phyloP scores from a whole-genome alignment of 2,329 filamentous ascomycete species.

The Microdochium bolleyi region DNA sequence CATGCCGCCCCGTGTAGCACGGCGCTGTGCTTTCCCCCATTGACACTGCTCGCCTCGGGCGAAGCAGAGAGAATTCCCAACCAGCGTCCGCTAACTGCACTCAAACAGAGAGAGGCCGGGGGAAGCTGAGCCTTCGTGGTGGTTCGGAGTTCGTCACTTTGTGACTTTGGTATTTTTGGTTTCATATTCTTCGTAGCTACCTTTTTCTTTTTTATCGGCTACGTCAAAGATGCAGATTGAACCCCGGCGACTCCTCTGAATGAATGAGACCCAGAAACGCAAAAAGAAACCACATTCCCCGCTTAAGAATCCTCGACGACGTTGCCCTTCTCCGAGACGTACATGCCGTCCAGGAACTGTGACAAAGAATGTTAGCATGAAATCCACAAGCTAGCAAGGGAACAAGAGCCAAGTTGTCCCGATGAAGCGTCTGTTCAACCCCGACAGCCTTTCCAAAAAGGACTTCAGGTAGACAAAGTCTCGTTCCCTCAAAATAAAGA shows the following conservation, averaged over 20 bases:
- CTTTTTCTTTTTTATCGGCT: constrained; percentile 30
- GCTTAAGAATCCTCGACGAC: constrained; percentile 62
- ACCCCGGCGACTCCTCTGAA: constrained; percentile 49
- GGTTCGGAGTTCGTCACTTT: neutral
- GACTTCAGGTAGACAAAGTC: too few species aligned
- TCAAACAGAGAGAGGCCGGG: neutral
- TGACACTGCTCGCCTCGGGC: too few species aligned
- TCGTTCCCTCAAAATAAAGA: neutral
- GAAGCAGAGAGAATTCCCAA: too few species aligned
- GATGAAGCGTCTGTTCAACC: too few species aligned
- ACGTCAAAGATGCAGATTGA: constrained; percentile 51
- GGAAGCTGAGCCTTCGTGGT: neutral
- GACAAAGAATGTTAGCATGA: constrained; percentile 13
- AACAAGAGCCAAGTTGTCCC: too few species aligned
- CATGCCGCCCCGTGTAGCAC: too few species aligned
- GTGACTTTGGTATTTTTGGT: constrained; percentile 19
- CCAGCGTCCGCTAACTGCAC: neutral
- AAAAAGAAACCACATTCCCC: constrained; percentile 42
- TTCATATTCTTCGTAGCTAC: constrained; percentile 24
- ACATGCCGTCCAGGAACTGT: constrained; percentile 99
- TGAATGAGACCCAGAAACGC: constrained; percentile 49
- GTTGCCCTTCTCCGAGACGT: constrained; percentile 98
- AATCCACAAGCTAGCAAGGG: neutral
- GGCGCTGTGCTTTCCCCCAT: too few species aligned
- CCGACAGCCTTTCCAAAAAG: too few species aligned